Evolutionary conservation across 1,284 basidiomycete species (phyloP), one percentile per base, ranked within the genome.

Genomic region (Amylostereum areolatum): DNA sequence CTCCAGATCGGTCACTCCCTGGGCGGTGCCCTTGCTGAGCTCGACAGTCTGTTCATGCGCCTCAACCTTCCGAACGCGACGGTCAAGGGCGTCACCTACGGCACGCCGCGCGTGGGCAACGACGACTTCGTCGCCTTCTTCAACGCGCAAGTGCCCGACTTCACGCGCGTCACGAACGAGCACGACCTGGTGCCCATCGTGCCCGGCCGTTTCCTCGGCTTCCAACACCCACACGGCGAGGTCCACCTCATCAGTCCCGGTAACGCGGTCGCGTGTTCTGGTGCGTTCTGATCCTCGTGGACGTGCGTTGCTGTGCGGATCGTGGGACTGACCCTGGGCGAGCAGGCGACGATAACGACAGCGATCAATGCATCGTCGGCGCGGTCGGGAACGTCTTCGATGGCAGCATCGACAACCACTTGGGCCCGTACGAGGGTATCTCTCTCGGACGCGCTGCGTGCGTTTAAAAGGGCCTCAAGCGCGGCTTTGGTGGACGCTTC

Each of bases 81-180:
- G 25, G 43, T 73, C 55, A 66, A 67, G 52, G 58, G 57, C 7
- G 65, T 72, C 44, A 69, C 67, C 4, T 72, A 64, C 53, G 70
- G 71, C 37, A 70, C 63, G 12, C 71, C 71, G 25, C 62, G 71
- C 39, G 64, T 69, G 27, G 68, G 69, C 5, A 68, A 71, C 51
- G 51, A 57, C 3, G 62, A 52, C 4, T 71, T 57, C 49, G 67
- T 63, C 6, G 46, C 49, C 10, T 62, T 61, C 51, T 63, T 71
- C 51, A 65, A 71, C 55, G 52, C 58, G 18, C 52, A 67, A 57
- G 58, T 68, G 11, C 44, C 62, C 11, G 60, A 66, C 52, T 67
- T 68, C 46, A 59, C 58, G 35, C 66, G 67, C 43, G 57, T 71
- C 51, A 70, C 70, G 56, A 67, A 73, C 59, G 59, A 63, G 46